Conservation (phyloP, 2,329 filamentous ascomycete genomes). For the Leptographium galeiforme region DNA sequence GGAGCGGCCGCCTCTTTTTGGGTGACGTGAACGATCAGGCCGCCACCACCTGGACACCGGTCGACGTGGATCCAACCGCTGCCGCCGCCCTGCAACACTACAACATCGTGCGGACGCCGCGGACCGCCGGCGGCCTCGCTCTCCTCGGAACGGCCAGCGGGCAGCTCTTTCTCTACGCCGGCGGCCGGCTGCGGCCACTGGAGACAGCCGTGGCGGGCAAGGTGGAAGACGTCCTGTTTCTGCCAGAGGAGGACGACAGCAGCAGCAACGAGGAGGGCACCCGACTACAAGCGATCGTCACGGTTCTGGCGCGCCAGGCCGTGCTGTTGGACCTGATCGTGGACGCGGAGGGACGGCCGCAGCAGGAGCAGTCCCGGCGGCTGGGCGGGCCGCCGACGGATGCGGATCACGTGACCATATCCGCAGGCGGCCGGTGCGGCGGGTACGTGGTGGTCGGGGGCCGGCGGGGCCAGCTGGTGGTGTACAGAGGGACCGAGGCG, state of each 20-base stretch:
- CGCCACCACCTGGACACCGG: constrained; percentile 28
- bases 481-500: constrained; percentile 15
- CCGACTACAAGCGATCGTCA: constrained; percentile 23
- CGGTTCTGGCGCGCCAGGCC: constrained; percentile 31
- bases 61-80: constrained; percentile 19
- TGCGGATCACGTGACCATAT: background rate
- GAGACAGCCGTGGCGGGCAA: constrained; percentile 31
- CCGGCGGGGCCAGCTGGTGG: constrained; percentile 33
- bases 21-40: constrained; percentile 2
- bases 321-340: background rate
- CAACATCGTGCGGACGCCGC: constrained; percentile 26
- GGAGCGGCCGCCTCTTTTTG: constrained; percentile 9
- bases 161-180: constrained; percentile 29
- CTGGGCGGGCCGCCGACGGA: background rate
- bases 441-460: constrained; percentile 39
- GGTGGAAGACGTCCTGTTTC: constrained; percentile 34
- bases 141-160: constrained; percentile 37
- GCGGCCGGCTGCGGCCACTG: constrained; percentile 2
- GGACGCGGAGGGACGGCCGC: background rate
- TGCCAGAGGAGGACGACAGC: constrained; percentile 13
- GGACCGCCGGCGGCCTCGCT: constrained; percentile 20
- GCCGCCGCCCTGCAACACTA: constrained; percentile 29
- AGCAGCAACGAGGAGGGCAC: background rate
- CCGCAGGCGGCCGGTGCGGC: constrained; percentile 6
- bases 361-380: background rate